phyloP scores from a whole-genome alignment of 2,329 filamentous ascomycete species.

The Tolypocladium ovalisporum region DNA sequence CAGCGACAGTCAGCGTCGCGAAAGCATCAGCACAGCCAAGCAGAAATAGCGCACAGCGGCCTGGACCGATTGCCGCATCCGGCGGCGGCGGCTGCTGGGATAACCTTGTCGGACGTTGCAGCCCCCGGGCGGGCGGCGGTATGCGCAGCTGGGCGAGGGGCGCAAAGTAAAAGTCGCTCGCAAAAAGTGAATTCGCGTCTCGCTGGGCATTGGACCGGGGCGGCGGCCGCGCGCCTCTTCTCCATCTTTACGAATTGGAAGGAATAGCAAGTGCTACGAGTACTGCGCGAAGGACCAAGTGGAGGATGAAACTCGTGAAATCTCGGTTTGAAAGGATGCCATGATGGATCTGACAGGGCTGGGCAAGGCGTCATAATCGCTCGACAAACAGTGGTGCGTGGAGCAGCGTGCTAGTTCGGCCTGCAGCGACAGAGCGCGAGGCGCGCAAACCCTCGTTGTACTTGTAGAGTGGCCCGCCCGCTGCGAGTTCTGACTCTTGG shows the following conservation, averaged over 20 bases:
- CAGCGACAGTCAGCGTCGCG: background rate
- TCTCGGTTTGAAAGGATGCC: background rate
- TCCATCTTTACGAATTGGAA: background rate
- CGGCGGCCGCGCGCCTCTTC: background rate
- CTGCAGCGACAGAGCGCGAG: too few species aligned
- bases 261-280: background rate
- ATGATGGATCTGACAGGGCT: background rate
- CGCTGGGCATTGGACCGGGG: background rate
- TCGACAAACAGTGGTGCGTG: background rate
- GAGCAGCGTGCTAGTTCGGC: too few species aligned
- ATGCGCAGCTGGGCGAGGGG: too few species aligned
- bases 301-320: background rate
- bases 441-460: too few species aligned
- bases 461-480: too few species aligned
- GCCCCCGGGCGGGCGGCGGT: background rate
- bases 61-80: conserved; percentile 1
- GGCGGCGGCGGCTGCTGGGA: background rate
- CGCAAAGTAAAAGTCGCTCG: background rate
- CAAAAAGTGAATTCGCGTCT: background rate
- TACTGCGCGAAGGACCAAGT: too few species aligned
- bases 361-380: background rate
- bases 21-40: background rate
- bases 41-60: background rate
- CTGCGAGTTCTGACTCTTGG: too few species aligned
- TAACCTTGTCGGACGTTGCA: background rate